Base-by-base conservation (phyloP, 805 yeast species). In the Candida glaebosa region DNA sequence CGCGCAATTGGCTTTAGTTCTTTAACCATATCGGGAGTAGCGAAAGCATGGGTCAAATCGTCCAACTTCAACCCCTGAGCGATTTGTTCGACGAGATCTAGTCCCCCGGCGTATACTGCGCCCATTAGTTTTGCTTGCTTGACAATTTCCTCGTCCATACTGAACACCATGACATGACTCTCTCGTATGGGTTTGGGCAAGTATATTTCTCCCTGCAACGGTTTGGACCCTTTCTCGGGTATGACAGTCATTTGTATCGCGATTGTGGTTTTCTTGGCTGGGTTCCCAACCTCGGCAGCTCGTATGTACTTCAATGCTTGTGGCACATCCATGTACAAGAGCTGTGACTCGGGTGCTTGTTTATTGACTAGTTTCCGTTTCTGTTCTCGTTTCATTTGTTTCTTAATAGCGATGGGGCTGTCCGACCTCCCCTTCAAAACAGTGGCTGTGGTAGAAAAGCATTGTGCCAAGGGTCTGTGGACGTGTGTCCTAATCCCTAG, bases 201-300 rank as follows among this genome's bases (percentile, higher is more conserved):
- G 37, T 74, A 64, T 17, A 89, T 76, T 3, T 80, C 72, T 10
- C 97, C 97, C 22, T 70, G 67, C 40, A 90, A 63, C 18, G 87
- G 85, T 26, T 82, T 79, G 17, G 85, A 81, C 50, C 96, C 96
- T 56, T 78, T 81, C 45, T 84, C 91, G 16, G 83, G 79, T 22
- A 89, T 71, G 14, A 78, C 68, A 14, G 87, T 74, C 40, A 83
- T 78, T 41, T 86, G 62, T 14, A 85, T 70, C 20, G 63, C 49
- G 31, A 91, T 70, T 18, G 90, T 82, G 17, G 91, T 81, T 51
- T 81, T 80, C n/a, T 75, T 65, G 3, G 74, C 67, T 2, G 91
- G 79, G 56, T 85, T 79, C 4, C 99, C 98, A 4, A 89, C 95
- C 61, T 89, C 96, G 4, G 89, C 79, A 0, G 98, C 96, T 48